These are phyloP conservation scores for Gilbertella persicaria DNA, from an alignment of 371 early-diverging fungal species.

Conservation along the genomic window DNA sequence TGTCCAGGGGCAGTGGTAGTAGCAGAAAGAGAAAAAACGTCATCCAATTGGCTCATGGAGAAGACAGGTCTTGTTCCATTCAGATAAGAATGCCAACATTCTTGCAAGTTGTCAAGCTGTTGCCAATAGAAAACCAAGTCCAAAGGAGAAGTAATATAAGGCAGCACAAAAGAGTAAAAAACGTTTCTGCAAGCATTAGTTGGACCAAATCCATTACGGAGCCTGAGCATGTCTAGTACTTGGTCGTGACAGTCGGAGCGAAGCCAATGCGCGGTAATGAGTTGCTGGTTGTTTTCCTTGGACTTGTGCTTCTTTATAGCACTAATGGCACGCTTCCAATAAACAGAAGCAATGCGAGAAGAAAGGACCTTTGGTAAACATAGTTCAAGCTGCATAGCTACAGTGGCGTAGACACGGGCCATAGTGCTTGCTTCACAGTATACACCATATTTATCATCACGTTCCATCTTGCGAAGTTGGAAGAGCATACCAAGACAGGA, in stretches of 20 bases:
- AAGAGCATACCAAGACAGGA: conserved; percentile 40
- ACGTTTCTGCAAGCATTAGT: conserved; percentile 22
- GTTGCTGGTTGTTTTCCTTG: background rate
- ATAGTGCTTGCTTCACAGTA: conserved; percentile 28
- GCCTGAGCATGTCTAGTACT: conserved; percentile 14
- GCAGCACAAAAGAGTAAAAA: conserved; percentile 39
- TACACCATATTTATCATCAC: conserved; percentile 12
- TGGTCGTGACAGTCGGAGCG: conserved; percentile 17
- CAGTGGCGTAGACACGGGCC: conserved; percentile 34
- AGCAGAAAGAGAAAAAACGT: conserved; percentile 13
- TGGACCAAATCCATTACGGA: conserved; percentile 16
- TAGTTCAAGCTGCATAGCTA: conserved; percentile 40
- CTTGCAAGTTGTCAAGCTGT: conserved; percentile 19
- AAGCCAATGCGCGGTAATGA: conserved; percentile 9
- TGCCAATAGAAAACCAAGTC: conserved; percentile 40
- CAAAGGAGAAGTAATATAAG: conserved; percentile 37
- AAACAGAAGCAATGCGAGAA: background rate
- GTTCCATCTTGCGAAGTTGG: conserved; percentile 23
- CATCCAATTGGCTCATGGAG: conserved; percentile 11
- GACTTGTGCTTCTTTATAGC: conserved; percentile 1
- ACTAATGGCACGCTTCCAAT: conserved; percentile 10
- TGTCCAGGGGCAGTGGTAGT: conserved; percentile 23
- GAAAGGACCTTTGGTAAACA: conserved; percentile 20
- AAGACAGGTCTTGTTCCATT: conserved; percentile 18
- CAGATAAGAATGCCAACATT: conserved; percentile 21